A percentile compares a stretch with the other conserved stretches of the same genome.
Conservation (phyloP, 768 basidiomycete genomes). For the Pluteus cervinus region DNA sequence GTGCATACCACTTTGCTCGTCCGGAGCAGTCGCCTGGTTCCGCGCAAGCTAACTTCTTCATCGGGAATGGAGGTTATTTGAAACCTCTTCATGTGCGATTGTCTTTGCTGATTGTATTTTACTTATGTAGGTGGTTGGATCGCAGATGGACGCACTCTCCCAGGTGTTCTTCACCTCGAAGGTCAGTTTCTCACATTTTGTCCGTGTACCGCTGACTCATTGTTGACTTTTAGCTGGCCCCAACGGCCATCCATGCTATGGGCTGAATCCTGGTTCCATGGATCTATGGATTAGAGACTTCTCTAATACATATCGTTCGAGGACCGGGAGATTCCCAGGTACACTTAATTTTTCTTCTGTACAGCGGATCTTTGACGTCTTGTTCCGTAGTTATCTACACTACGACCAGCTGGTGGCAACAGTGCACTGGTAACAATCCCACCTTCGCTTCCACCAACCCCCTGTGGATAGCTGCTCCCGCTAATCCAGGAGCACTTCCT, state of each 20-base stretch:
- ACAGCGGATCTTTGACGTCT: background rate
- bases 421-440: constrained; percentile 55
- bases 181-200: constrained; percentile 25
- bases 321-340: constrained; percentile 27
- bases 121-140: too few relatives aligned
- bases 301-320: constrained; percentile 44
- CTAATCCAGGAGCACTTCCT: constrained; percentile 46
- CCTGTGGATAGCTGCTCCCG: constrained; percentile 54
- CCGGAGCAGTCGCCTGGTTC: constrained; percentile 49
- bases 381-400: constrained; percentile 47
- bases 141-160: too few relatives aligned
- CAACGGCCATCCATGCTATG: constrained; percentile 47
- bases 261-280: constrained; percentile 45
- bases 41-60: constrained; percentile 52
- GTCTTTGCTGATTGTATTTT: too few relatives aligned
- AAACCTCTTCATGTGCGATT: background rate
- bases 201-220: background rate
- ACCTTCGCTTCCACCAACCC: constrained; percentile 46
- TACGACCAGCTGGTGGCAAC: constrained; percentile 62
- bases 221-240: constrained; percentile 37
- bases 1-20: constrained; percentile 57
- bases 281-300: constrained; percentile 58
- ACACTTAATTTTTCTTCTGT: constrained; percentile 1
- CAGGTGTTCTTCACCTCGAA: constrained; percentile 60
- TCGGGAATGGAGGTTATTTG: constrained; percentile 44